Conservation (phyloP, 2,329 filamentous ascomycete species). For the Ophiostoma pallidulum region DNA sequence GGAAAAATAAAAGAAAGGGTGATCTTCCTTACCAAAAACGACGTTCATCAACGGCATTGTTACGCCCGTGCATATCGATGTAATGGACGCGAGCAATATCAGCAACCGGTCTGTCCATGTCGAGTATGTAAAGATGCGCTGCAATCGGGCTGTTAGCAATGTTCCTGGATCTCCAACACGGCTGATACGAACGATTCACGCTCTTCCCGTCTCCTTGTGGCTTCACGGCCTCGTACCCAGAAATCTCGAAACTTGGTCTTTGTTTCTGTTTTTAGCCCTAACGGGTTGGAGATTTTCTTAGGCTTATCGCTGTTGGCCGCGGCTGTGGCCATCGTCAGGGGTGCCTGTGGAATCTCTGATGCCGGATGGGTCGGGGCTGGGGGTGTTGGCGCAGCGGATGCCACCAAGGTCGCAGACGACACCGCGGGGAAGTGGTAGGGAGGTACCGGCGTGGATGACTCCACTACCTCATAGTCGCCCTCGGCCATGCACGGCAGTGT, state of each 20-base stretch:
- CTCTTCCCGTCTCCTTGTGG: no score
- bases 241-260: constrained; percentile 11
- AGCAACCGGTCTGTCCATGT: constrained; percentile 41
- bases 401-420: background rate
- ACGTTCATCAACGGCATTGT: constrained; percentile 53
- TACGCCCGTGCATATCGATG: constrained; percentile 43
- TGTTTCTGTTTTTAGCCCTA: constrained; percentile 7
- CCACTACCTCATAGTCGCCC: background rate
- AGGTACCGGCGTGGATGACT: background rate
- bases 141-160: background rate
- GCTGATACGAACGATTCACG: no score
- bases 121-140: constrained; percentile 42
- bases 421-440: background rate
- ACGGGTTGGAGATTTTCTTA: background rate
- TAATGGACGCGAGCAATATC: constrained; percentile 35
- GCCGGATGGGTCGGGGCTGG: background rate
- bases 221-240: background rate
- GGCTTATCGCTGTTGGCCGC: background rate
- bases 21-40: constrained; percentile 38
- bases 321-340: background rate
- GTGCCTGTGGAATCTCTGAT: background rate
- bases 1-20: background rate
- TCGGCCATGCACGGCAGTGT: background rate
- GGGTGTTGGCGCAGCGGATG: background rate
- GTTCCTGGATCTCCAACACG: no score